Evolutionary conservation across 2,329 filamentous ascomycete species (phyloP), one percentile per base, ranked within the genome.

Genomic region (Botrytis cinerea): DNA sequence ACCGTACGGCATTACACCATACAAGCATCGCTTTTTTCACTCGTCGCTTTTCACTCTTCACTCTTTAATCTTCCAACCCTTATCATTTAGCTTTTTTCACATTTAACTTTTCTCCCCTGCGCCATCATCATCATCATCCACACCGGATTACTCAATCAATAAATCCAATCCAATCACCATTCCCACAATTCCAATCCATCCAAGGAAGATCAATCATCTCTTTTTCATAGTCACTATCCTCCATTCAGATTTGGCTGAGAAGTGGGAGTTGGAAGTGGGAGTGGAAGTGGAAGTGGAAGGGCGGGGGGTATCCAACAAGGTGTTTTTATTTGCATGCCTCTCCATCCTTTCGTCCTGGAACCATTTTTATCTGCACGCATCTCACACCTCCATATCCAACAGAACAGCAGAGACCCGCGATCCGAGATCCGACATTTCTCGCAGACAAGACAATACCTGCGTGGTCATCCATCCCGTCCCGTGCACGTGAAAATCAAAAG

Each of bases 281-380:
- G 32, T 51, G 22, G 22, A 9, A 25, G 46, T 25, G 4, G 46
- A 4, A 22, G 38, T 5, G 38, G 28, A 28, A 28, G 28, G 28
- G 28, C 28, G 40, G 40, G 4, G 35, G 28, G 28, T 70, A 70
- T 59, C 67, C 67, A 70, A 32, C 67, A 70, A 70, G 67, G 67
- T 70, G 35, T 38, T 60, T 70, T 43, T 16, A 16, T 48, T 48
- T 14, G 48, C 62, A 20, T 18, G 7, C 35, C 35, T 38, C 14
- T 46, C 32, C 25, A n/a, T 61, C 28, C 35, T 48, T 48, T 48
- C 25, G 40, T 61, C 25, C n/a, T 14, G 14, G 25, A n/a, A n/a
- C 12, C 48, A 10, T 64, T 64, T 48, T 46, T 16, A 61, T 61
- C 40, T 22, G 25, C 10, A 51, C 48, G 25, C 25, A 51, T 51